Evolutionary conservation across 805 yeast species (phyloP), one percentile per base, ranked within the genome.

Genomic region (Barnettozyma siamensis): DNA sequence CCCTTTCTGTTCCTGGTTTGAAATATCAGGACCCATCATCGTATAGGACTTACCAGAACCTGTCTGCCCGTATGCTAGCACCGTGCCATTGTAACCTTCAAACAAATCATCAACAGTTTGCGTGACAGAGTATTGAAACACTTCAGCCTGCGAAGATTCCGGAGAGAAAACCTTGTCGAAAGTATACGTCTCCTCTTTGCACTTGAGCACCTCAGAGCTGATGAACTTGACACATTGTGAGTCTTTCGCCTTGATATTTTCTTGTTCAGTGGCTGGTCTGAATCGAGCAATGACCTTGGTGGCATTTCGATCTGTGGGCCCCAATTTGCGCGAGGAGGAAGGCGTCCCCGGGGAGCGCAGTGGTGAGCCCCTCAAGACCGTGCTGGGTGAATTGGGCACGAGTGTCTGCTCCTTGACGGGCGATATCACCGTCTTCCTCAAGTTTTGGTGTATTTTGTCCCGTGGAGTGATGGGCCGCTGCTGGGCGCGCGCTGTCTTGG

Each of bases 1-100:
- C 2, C 96, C 96, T 31, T 49, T 46, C 12, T 15, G 12, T 1
- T 41, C 41, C 6, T 42, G 37, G 19, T 46, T 43, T 12, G 40
- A 28, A 3, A 67, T 54, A n/a, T 62, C 58, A 1, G 69, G 53
- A 2, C 93, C 93, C 73, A 82, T 74, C 88, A 85, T 80, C 3
- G 91, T 80, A 54, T 74, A 75, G 0, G 89, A 79, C 54, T 86
- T 86, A 1, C 95, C 95, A 0, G 93, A 73, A 2, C 85, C 89
- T 0, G 95, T 87, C 58, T 82, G 91, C 9, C 94, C 95, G 59
- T 83, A 86, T 0, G 89, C 85, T 29, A 85, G 62, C 0, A 86
- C 76, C 0, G 91, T 76, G 17, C 88, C 86, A 56, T 85, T 84
- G 54, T 79, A 81, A 0, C 97, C 97, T 26, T 70, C 67, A 43